phyloP scores from a whole-genome alignment of 495 filamentous ascomycete species.

The Talaromyces nanjingensis region DNA sequence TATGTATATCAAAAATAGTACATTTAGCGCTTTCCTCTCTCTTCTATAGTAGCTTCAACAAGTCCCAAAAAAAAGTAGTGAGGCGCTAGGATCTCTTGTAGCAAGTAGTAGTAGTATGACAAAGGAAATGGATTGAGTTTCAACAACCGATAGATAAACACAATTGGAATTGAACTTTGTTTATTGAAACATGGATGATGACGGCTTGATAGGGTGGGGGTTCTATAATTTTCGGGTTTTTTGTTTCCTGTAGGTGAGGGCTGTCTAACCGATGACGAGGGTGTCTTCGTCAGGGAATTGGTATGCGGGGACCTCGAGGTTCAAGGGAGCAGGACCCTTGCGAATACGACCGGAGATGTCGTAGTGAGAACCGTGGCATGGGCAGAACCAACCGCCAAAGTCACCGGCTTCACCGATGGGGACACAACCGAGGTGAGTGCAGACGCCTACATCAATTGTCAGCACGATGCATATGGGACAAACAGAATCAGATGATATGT shows the following conservation, averaged over 20 bases:
- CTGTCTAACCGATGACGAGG: constrained; percentile 68
- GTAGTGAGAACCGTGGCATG: constrained; percentile 99
- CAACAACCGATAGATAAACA: not conserved
- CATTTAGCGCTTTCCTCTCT: constrained; percentile 6
- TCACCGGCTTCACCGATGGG: constrained; percentile 98
- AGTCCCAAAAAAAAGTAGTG: not conserved
- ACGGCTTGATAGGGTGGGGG: not conserved
- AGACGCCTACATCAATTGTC: constrained; percentile 59
- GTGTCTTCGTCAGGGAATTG: constrained; percentile 73
- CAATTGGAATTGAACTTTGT: not conserved
- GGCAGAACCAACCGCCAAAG: constrained; percentile 99
- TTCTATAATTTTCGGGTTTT: constrained; percentile 4
- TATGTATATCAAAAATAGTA: constrained; percentile 6
- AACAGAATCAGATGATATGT: not conserved
- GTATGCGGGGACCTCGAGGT: constrained; percentile 91
- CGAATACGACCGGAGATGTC: constrained; percentile 96
- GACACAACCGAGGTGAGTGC: constrained; percentile 98
- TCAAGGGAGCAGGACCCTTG: constrained; percentile 92
- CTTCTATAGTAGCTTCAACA: constrained; percentile 3
- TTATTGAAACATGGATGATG: constrained; percentile 9
- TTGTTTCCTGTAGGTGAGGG: not conserved
- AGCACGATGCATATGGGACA: not conserved
- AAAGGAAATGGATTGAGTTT: constrained; percentile 3
- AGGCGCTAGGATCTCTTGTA: not conserved
- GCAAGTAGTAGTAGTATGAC: not conserved